phyloP scores from a whole-genome alignment of 805 yeast species.

The Scheffersomyces spartinae region DNA sequence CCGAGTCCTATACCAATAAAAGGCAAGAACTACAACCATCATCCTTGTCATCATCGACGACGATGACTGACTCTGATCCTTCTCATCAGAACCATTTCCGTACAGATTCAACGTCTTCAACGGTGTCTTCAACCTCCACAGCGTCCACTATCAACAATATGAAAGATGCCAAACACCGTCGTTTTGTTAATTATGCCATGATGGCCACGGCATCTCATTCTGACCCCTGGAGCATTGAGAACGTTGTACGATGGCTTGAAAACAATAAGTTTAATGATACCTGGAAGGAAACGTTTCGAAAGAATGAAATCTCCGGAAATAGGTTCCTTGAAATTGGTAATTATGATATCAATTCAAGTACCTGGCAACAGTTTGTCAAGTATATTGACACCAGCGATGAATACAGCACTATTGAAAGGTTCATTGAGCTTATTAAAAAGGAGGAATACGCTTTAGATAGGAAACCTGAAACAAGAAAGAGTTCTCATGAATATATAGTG shows the following conservation, averaged over 20 bases:
- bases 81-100: too few species aligned
- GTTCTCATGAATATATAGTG: neutral
- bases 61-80: too few species aligned
- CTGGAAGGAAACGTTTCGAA: slow-evolving; percentile 60
- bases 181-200: too few species aligned
- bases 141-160: too few species aligned
- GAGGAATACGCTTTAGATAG: slow-evolving; percentile 10
- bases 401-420: slow-evolving; percentile 44
- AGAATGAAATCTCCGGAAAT: slow-evolving; percentile 47
- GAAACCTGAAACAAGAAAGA: slow-evolving; percentile 3
- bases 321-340: slow-evolving; percentile 57
- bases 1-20: too few species aligned
- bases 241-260: slow-evolving; percentile 60
- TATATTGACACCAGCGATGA: slow-evolving; percentile 28
- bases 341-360: slow-evolving; percentile 37
- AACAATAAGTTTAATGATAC: slow-evolving; percentile 55
- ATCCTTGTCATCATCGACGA: too few species aligned
- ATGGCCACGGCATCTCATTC: too few species aligned
- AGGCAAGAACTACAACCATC: too few species aligned
- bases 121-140: too few species aligned
- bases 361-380: slow-evolving; percentile 35
- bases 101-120: too few species aligned
- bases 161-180: too few species aligned
- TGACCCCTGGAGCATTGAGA: slow-evolving; percentile 72
- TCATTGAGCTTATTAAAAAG: slow-evolving; percentile 42